Evolutionary conservation across 2,329 filamentous ascomycete genomes (phyloP), one percentile per base, ranked within the genome.

Genomic region (Chaetomiaceae sp.): DNA sequence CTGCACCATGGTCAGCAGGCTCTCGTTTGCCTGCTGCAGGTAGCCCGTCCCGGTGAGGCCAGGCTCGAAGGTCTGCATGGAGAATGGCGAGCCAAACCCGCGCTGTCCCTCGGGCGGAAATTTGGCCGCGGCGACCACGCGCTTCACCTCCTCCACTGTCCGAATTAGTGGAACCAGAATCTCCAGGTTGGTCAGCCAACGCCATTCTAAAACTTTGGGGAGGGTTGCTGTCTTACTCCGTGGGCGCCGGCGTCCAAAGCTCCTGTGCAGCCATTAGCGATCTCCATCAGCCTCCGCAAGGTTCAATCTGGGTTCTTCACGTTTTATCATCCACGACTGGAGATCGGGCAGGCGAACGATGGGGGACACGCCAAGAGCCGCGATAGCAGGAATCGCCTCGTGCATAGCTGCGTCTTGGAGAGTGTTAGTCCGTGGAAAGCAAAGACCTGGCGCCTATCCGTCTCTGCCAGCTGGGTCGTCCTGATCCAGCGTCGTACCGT

Each of bases 1-100:
- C 61, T 84, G 81, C 10, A 84, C 78, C 65, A 83, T 81, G 14
- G 77, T 82, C 48, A 84, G 60, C 18, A 84, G 68, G 24, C 71
- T 70, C 8, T 71, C 68, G 56, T 80, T 79, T 38, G 76, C 76
- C 18, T 76, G 69, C 54, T 76, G 70, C 41, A 79, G 69, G 52
- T 80, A 81, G 49, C 77, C 73, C 11, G 73, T 72, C 50, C 74
- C 70, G 10, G 65, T 70, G n/a, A 74, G 67, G 7, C 65, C 59
- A 1, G 71, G 67, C 30, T 62, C 59, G 57, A 76, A 77, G 26
- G 68, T 67, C 47, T 73, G 71, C 65, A 73, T 70, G 3, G 72
- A 65, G 45, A 79, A 75, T 6, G 76, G 75, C 14, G 75, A 78
- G 3, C 76, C 77, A 42, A 78, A 74, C 2, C 77, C 76, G 11